Conservation (phyloP, 306 rosid species). For the Gastrolobium bilobum region DNA sequence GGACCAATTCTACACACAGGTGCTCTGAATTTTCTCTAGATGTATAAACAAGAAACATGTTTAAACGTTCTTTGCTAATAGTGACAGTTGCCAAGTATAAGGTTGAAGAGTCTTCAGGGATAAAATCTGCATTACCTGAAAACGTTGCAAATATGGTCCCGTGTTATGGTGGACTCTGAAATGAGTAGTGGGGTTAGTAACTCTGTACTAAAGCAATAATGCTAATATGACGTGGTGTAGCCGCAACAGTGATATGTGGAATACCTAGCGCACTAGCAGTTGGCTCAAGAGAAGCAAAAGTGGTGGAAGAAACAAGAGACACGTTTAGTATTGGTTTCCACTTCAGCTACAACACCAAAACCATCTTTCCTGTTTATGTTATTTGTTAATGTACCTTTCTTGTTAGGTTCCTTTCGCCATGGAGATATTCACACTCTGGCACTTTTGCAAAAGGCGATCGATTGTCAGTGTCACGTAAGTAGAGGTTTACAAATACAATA, state of each 20-base stretch:
- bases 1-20: background rate
- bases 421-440: constrained; percentile 33
- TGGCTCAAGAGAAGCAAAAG: constrained; percentile 5
- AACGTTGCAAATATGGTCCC: constrained; percentile 36
- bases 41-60: background rate
- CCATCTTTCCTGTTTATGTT: constrained; percentile 12
- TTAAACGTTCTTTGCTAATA: background rate
- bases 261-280: background rate
- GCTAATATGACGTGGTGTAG: constrained; percentile 3
- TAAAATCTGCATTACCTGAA: constrained; percentile 1
- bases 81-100: background rate
- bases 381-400: constrained; percentile 26
- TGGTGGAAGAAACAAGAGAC: constrained; percentile 28
- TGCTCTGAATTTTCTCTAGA: background rate
- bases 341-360: background rate
- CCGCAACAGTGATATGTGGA: constrained; percentile 11
- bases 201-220: constrained; percentile 35
- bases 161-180: constrained; percentile 18
- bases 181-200: constrained; percentile 31
- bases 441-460: background rate
- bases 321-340: constrained; percentile 7
- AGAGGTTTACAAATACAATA: constrained; percentile 49
- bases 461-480: constrained; percentile 18
- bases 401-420: background rate
- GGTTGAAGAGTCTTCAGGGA: background rate